These are phyloP conservation scores for Trapa bicornis DNA, from an alignment of 345 rosid genomes.

Conservation along the genomic window DNA sequence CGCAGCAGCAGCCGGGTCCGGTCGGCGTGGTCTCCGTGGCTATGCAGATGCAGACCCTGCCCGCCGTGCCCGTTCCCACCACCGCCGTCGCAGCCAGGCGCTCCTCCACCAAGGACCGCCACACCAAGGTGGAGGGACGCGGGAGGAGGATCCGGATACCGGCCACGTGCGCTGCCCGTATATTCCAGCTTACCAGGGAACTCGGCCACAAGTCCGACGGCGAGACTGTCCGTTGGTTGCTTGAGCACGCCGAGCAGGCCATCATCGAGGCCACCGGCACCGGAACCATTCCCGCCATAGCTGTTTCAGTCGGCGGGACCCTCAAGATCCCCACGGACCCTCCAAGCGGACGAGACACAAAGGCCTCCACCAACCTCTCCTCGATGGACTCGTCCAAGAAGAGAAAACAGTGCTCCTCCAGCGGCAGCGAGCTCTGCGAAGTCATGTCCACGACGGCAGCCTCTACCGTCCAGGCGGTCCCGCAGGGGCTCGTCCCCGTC, in stretches of 20 bases:
- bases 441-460: conserved; percentile 20
- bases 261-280: conserved; percentile 38
- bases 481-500: conserved; percentile 32
- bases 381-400: conserved; percentile 10
- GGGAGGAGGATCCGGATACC: conserved; percentile 53
- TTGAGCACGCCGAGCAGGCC: conserved; percentile 35
- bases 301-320: conserved; percentile 30
- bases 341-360: conserved; percentile 3
- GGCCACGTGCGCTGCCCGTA: conserved; percentile 41
- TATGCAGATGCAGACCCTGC: conserved; percentile 13
- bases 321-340: conserved; percentile 27
- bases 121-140: conserved; percentile 47
- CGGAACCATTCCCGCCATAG: conserved; percentile 36
- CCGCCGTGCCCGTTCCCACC: conserved; percentile 9
- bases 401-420: conserved; percentile 20
- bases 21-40: conserved; percentile 15
- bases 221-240: conserved; percentile 40
- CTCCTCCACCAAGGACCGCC: conserved; percentile 43
- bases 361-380: neutral
- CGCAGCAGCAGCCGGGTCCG: conserved; percentile 3
- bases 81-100: conserved; percentile 12
- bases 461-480: conserved; percentile 16
- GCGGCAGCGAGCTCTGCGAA: conserved; percentile 23
- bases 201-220: conserved; percentile 41
- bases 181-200: conserved; percentile 36